Evolutionary conservation across 2,329 filamentous ascomycete species (phyloP), one percentile per base, ranked within the genome.

Genomic region (Penicillium thymicola): DNA sequence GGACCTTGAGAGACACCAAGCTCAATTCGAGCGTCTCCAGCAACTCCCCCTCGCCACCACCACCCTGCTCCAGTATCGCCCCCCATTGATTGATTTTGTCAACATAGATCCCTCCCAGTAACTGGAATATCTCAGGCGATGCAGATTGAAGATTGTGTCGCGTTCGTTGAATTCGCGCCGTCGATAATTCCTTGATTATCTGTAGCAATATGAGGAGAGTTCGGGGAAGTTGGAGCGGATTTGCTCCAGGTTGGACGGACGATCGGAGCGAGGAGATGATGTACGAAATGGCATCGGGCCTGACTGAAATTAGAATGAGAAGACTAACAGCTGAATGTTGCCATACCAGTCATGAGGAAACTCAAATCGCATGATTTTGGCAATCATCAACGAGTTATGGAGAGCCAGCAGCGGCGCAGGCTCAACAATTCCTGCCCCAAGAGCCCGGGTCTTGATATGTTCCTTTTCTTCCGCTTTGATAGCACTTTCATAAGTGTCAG

Each of bases 331-430:
- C 30, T 44, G 38, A 4, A 21, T 16, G 16, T 32, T 23, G 30
- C 4, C 67, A 52, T 66, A 82, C 94, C 94, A 99, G 58, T 96
- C 89, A 49, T 84, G 79, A 1, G 93, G 93, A 72, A 90, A 97
- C 72, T 97, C 94, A 72, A 91, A 89, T 56, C 94, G 84, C 57
- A 94, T 83, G 55, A 97, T 87, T 75, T 96, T 97, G 16, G 92
- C 89, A 42, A 92, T 81, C 54, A 94, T 88, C 27, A 97, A 79
- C 14, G 93, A 90, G 78, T 95, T 96, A 69, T 97, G 92, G 32
- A 95, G 76, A 18, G 91, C 91, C 30, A 99, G 81, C 44, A 85
- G 84, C 55, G 83, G 82, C 61, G 93, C 87, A 1, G 84, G 82
- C 71, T 97, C 93, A 65, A 86, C 82, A 44, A 96, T 80, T 1